Evolutionary conservation across 306 rosid species (phyloP).

Genomic region (Mimosa pudica): DNA sequence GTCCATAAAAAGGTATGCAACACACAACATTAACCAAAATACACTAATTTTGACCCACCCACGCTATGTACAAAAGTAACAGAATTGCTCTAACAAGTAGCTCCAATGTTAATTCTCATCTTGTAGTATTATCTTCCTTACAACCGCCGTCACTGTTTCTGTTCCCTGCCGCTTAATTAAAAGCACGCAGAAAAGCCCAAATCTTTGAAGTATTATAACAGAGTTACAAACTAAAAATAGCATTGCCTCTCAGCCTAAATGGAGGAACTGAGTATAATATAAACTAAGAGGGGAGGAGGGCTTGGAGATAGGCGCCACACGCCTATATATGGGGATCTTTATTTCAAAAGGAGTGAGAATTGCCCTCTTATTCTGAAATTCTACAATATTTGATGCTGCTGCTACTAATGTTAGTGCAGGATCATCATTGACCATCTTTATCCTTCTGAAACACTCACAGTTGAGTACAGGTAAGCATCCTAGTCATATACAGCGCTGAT

Average conservation of each 20-base stretch:
- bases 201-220: slow-evolving; percentile 2
- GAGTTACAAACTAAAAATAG: slow-evolving; percentile 19
- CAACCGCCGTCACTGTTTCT: not conserved
- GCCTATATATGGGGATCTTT: slow-evolving; percentile 26
- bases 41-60: slow-evolving; percentile 1
- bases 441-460: slow-evolving; percentile 35
- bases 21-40: not conserved
- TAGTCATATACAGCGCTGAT: slow-evolving; percentile 36
- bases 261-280: slow-evolving; percentile 21
- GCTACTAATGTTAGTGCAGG: slow-evolving; percentile 16
- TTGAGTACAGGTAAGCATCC: slow-evolving; percentile 28
- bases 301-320: slow-evolving; percentile 16
- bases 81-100: not conserved
- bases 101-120: not conserved
- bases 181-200: not conserved
- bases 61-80: not conserved
- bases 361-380: slow-evolving; percentile 39
- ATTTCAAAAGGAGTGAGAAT: slow-evolving; percentile 21
- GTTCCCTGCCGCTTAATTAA: slow-evolving; percentile 22
- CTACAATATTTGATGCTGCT: slow-evolving; percentile 3
- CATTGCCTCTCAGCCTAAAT: slow-evolving; percentile 30
- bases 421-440: slow-evolving; percentile 41
- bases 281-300: not conserved
- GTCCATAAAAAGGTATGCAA: not conserved
- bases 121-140: not conserved